Evolutionary conservation across 495 filamentous ascomycete species (phyloP).

Genomic region (Penicillium alfredii): DNA sequence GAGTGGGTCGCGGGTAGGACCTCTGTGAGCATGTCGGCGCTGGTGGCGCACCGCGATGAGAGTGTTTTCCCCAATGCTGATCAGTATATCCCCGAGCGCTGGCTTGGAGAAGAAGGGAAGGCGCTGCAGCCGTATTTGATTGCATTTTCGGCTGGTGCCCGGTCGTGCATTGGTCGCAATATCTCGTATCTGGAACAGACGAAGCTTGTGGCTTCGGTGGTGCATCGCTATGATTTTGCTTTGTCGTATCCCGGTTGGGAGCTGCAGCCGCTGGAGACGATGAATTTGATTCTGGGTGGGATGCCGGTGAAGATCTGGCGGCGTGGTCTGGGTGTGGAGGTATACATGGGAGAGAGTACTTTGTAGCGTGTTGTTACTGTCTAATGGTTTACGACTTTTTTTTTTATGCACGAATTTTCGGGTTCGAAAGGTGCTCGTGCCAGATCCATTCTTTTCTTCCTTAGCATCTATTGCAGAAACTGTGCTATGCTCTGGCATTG

Average conservation of each 20-base stretch:
- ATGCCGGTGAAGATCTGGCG: conserved; percentile 44
- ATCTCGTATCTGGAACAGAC: conserved; percentile 43
- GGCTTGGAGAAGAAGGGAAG: conserved; percentile 34
- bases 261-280: conserved; percentile 32
- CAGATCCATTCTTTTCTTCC: no score
- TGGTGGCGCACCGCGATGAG: conserved; percentile 27
- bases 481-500: no score
- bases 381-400: no score
- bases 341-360: conserved; percentile 2
- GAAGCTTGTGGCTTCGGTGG: conserved; percentile 34
- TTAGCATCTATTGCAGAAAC: no score
- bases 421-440: no score
- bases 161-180: conserved; percentile 43
- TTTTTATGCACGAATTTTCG: no score
- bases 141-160: conserved; percentile 36
- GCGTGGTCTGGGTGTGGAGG: conserved; percentile 9
- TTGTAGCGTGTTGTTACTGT: background rate
- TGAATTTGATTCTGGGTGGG: conserved; percentile 32
- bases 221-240: conserved; percentile 42
- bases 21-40: conserved; percentile 29
- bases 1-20: conserved; percentile 34
- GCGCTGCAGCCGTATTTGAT: conserved; percentile 38
- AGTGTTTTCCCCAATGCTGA: conserved; percentile 26
- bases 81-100: conserved; percentile 34
- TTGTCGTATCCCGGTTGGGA: conserved; percentile 34